Evolutionary conservation across 2,329 filamentous ascomycete genomes (phyloP).

Genomic region (Claviceps sp.): DNA sequence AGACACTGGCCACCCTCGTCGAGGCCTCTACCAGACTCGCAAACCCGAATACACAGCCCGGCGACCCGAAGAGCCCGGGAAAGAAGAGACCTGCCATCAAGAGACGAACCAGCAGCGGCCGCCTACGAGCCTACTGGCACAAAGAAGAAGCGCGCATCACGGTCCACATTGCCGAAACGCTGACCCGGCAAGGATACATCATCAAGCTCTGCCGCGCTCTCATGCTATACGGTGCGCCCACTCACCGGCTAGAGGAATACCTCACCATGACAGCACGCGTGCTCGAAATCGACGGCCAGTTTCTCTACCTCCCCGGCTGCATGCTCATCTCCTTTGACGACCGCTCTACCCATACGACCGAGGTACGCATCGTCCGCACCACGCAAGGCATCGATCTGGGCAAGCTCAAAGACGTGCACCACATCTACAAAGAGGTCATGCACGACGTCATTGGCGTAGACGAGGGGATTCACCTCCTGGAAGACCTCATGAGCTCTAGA

Average conservation of each 20-base stretch:
- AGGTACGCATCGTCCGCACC: slow-evolving; percentile 50
- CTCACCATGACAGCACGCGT: slow-evolving; percentile 74
- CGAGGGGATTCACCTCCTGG: slow-evolving; percentile 39
- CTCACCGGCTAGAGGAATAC: slow-evolving; percentile 81
- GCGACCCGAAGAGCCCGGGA: slow-evolving; percentile 10
- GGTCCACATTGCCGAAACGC: slow-evolving; percentile 47
- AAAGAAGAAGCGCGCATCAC: slow-evolving; percentile 33
- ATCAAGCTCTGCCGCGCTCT: slow-evolving; percentile 70
- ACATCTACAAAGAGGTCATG: slow-evolving; percentile 52
- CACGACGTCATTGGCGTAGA: slow-evolving; percentile 46
- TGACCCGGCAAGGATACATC: slow-evolving; percentile 70
- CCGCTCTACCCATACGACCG: slow-evolving; percentile 47
- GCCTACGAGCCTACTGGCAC: slow-evolving; percentile 25
- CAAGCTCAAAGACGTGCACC: slow-evolving; percentile 46
- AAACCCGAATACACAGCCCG: slow-evolving; percentile 10
- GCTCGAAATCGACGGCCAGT: slow-evolving; percentile 76
- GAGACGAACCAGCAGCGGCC: slow-evolving; percentile 22
- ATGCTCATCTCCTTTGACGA: slow-evolving; percentile 91
- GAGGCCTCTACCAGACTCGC: slow-evolving; percentile 26
- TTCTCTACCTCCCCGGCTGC: slow-evolving; percentile 76
- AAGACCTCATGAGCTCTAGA: slow-evolving; percentile 39
- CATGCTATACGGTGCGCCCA: slow-evolving; percentile 82
- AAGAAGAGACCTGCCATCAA: slow-evolving; percentile 24
- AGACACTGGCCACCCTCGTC: slow-evolving; percentile 32
- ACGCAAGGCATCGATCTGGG: slow-evolving; percentile 46